Percentiles rank a stretch among this genome's conserved stretches.
phyloP scores from a whole-genome alignment of 768 basidiomycete species.

The Antrodiella citrinella region DNA sequence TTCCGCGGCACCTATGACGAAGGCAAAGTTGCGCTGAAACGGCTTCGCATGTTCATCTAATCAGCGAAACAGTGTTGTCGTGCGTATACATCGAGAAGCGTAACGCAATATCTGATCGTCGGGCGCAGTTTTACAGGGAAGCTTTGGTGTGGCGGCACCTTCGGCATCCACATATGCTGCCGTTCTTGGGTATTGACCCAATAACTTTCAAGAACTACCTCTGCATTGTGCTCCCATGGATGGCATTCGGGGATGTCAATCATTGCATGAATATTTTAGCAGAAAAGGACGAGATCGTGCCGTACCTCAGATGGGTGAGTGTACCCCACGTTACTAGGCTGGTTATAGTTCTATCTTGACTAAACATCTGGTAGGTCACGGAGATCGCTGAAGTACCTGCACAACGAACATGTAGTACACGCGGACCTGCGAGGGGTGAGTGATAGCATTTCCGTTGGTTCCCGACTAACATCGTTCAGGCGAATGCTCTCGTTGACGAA shows the following conservation, averaged over 20 bases:
- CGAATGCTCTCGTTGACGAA: conserved; percentile 2
- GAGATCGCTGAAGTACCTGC: conserved; percentile 3
- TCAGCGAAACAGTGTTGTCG: neutral
- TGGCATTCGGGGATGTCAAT: neutral
- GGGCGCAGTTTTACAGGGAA: conserved; percentile 2
- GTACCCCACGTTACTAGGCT: no score
- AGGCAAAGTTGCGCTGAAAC: neutral
- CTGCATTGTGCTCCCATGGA: conserved; percentile 3
- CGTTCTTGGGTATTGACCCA: conserved; percentile 1
- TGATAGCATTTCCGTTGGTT: neutral
- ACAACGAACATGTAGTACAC: conserved; percentile 1
- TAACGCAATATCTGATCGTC: no score
- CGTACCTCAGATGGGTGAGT: conserved; percentile 1
- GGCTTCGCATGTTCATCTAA: neutral
- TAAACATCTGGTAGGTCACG: neutral
- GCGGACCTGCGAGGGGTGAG: conserved; percentile 4
- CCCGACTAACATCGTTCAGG: neutral
- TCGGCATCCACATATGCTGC: conserved; percentile 1
- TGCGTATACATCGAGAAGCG: neutral
- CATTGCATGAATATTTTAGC: neutral
- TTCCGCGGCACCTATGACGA: neutral
- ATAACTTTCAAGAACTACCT: neutral
- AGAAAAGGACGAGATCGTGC: neutral
- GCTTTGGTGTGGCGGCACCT: conserved; percentile 4
- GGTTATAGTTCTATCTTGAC: no score